Evolutionary conservation across 148 eudicot species (phyloP), one percentile per base, ranked within the genome.

Genomic region (Cornus kousa): DNA sequence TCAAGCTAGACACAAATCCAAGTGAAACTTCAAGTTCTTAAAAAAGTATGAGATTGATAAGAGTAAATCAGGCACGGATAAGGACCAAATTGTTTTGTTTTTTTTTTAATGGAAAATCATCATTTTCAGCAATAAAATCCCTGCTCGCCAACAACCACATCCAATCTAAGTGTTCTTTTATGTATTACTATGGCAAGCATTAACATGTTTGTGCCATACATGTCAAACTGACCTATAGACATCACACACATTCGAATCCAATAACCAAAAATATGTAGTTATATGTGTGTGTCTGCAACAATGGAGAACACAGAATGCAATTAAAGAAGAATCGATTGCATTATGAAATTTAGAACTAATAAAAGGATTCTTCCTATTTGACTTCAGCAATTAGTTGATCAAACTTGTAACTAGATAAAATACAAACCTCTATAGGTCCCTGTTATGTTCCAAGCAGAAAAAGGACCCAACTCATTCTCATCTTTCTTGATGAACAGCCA

Each of bases 381-480:
- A 72, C 53, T 28, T 64, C 28, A 75, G 64, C 31, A 73, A 79
- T 22, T 35, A 22, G 16, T 39, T 10, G 10, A 75, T 77, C 68
- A 46, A 68, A 62, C 31, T 77, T 46, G 71, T 17, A 69, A 35
- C 19, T 12, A 53, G 67, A 50, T 55, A 74, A 82, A n/a, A 48
- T 73, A 85, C 94, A 80, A 80, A 96, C 99, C 99, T 97, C 87
- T 85, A 80, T 94, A 97, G 33, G 98, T 97, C 82, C 99, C 99
- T 28, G 97, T 94, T 78, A 97, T 91, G 79, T 97, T 97, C 99
- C 99, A 97, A 72, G 89, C 78, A 80, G 97, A 86, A 84, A 91
- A 87, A 43, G 94, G 89, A 53, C 93, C 94, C 78, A 85, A 77
- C 80, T 94, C 94, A 78, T 77, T 86, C 74, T 97, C 94, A 68